Percentiles rank a stretch among this genome's conserved stretches.
Conservation (phyloP, 2,329 filamentous ascomycete genomes). For the Orbilia blumenaviensis region DNA sequence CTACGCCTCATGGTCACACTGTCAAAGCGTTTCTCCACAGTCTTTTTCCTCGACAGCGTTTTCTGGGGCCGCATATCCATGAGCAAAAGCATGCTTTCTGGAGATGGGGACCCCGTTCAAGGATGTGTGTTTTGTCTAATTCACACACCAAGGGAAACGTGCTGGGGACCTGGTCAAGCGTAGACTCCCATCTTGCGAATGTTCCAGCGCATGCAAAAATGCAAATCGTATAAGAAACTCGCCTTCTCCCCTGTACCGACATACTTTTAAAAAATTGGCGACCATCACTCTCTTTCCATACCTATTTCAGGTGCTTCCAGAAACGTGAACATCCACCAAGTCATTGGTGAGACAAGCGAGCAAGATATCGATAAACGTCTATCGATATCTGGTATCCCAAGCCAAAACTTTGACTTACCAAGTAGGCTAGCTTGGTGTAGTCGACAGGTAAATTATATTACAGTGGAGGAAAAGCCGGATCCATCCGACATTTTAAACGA, state of each 20-base stretch:
- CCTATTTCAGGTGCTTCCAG: slow-evolving; percentile 29
- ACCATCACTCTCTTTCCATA: slow-evolving; percentile 53
- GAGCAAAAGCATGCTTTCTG: slow-evolving; percentile 30
- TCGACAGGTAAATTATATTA: slow-evolving; percentile 14
- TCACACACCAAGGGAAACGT: slow-evolving; percentile 36
- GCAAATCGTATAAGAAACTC: slow-evolving; percentile 54
- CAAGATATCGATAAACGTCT: slow-evolving; percentile 44
- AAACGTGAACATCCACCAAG: slow-evolving; percentile 36
- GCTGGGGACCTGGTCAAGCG: slow-evolving; percentile 30
- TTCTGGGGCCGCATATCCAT: slow-evolving; percentile 53
- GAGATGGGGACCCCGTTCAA: slow-evolving; percentile 46
- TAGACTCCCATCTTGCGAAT: slow-evolving; percentile 38
- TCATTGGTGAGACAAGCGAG: slow-evolving; percentile 51
- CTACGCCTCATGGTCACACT: slow-evolving; percentile 52
- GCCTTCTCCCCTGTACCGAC: slow-evolving; percentile 50
- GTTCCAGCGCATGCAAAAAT: slow-evolving; percentile 26
- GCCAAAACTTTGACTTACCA: slow-evolving; percentile 23
- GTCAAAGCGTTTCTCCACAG: slow-evolving; percentile 54
- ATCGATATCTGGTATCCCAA: slow-evolving; percentile 37
- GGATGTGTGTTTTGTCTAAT: slow-evolving; percentile 51
- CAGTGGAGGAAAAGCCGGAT: slow-evolving; percentile 24
- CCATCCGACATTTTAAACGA: slow-evolving; percentile 12
- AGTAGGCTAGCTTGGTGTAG: slow-evolving; percentile 10
- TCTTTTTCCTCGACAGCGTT: slow-evolving; percentile 37
- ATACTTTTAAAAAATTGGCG: slow-evolving; percentile 52